These are phyloP conservation scores for Limtongia smithiae DNA, from an alignment of 805 yeast species.

Conservation along the genomic window DNA sequence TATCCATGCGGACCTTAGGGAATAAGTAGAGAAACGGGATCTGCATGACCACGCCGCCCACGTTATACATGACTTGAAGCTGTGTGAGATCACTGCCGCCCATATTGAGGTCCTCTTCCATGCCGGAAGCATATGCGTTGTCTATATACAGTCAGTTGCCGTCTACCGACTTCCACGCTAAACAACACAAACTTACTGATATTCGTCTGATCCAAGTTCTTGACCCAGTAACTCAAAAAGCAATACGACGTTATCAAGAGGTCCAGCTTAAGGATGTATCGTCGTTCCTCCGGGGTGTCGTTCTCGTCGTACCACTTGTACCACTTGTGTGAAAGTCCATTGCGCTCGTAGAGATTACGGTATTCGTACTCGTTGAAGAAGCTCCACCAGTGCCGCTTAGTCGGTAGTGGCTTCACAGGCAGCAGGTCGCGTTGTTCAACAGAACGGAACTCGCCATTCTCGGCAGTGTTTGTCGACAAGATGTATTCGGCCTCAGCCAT, in stretches of 20 bases:
- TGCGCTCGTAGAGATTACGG: slow-evolving; percentile 18
- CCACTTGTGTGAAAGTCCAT: slow-evolving; percentile 18
- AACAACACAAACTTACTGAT: slow-evolving; percentile 35
- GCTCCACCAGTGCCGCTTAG: slow-evolving; percentile 19
- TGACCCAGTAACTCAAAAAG: slow-evolving; percentile 64
- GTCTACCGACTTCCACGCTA: too few relatives aligned
- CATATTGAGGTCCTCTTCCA: slow-evolving; percentile 54
- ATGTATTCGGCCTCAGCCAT: too few relatives aligned
- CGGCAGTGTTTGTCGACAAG: too few relatives aligned
- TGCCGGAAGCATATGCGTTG: slow-evolving; percentile 65
- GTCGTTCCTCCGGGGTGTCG: slow-evolving; percentile 48
- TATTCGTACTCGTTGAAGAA: slow-evolving; percentile 28
- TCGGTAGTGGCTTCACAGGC: slow-evolving; percentile 12
- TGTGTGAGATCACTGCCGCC: slow-evolving; percentile 59
- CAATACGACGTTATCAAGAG: slow-evolving; percentile 53
- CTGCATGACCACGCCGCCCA: slow-evolving; percentile 60
- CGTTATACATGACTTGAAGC: slow-evolving; percentile 55
- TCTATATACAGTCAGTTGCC: too few relatives aligned
- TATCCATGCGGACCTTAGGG: slow-evolving; percentile 54
- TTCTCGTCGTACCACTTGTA: slow-evolving; percentile 50
- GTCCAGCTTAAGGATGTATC: slow-evolving; percentile 53
- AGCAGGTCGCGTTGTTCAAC: slow-evolving; percentile 2
- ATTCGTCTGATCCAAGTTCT: slow-evolving; percentile 60
- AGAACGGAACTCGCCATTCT: background rate
- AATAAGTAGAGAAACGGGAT: slow-evolving; percentile 59